Evolutionary conservation across 768 basidiomycete genomes (phyloP).

Genomic region (Kwoniella sp.): DNA sequence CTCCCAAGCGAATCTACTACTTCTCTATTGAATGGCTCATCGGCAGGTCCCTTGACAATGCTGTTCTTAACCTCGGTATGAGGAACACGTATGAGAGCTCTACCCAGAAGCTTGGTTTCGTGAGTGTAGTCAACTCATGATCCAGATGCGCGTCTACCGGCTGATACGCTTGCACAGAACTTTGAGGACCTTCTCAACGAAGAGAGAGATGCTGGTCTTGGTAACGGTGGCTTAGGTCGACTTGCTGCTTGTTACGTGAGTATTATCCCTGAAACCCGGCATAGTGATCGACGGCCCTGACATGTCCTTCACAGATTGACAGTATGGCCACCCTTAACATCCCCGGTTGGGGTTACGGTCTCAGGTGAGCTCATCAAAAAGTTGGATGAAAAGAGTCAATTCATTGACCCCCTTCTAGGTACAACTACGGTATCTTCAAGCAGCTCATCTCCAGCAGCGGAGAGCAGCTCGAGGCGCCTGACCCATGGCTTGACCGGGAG

Average conservation of each 20-base stretch:
- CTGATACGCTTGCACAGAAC: slow-evolving; percentile 49
- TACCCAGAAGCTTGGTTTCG: slow-evolving; percentile 76
- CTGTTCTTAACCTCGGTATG: slow-evolving; percentile 84
- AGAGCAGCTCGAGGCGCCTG: slow-evolving; percentile 58
- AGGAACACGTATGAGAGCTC: slow-evolving; percentile 73
- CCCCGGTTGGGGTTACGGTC: slow-evolving; percentile 92
- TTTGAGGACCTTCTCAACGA: slow-evolving; percentile 82
- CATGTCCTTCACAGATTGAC: slow-evolving; percentile 59
- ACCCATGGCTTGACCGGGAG: slow-evolving; percentile 59
- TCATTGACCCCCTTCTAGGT: slow-evolving; percentile 21
- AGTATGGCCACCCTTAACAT: slow-evolving; percentile 86
- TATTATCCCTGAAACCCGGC: slow-evolving; percentile 9
- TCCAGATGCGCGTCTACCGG: no score
- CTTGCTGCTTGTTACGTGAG: slow-evolving; percentile 92
- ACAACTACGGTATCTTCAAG: slow-evolving; percentile 94
- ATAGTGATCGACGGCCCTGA: slow-evolving; percentile 5
- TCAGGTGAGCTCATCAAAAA: slow-evolving; percentile 63
- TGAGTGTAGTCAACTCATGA: slow-evolving; percentile 15
- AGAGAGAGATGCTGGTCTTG: slow-evolving; percentile 91
- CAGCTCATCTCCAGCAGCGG: slow-evolving; percentile 68
- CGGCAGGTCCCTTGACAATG: slow-evolving; percentile 61
- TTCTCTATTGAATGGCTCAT: slow-evolving; percentile 81
- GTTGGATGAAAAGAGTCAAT: background rate
- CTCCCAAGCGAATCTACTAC: slow-evolving; percentile 68
- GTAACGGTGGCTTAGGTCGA: slow-evolving; percentile 93